Base-by-base conservation (phyloP, 495 filamentous ascomycete species). In the Echria macrotheca region DNA sequence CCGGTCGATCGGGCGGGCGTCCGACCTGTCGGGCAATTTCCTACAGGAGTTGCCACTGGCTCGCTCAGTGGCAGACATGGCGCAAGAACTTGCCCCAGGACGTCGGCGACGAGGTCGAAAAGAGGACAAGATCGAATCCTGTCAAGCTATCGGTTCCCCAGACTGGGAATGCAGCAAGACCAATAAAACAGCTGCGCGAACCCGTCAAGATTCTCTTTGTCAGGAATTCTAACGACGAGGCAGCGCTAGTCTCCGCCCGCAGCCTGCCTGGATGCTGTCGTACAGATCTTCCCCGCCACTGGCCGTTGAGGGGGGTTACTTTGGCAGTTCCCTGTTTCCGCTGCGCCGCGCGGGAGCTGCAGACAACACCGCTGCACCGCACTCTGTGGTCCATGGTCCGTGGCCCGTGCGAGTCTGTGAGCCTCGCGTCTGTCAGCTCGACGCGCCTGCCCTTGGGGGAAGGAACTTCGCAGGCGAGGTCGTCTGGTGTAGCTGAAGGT, bases 261-360 rank as follows among this genome's bases (percentile, higher is more conserved):
- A n/a, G n/a, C n/a, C n/a, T n/a, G n/a, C n/a, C n/a, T n/a, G n/a
- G n/a, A n/a, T n/a, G n/a, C n/a, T n/a, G n/a, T n/a, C 15, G 49
- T 22, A 47, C 47, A 45, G 53, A 56, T 60, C 53, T 47, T 38
- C 49, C 42, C 54, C 49, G 49, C 54, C 33, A 53, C 22, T 28
- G 36, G 24, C 24, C 46, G 23, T 49, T 29, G 35, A 4, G 3
- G 5, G 17, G 38, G 5, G 42, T 35, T 22, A 38, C 40, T 19
- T 24, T 33, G 23, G 26, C 4, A 32, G 25, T 44, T 44, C 42
- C 42, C 42, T 44, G 25, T 44, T 44, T 44, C 6, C 15, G 25
- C 26, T 6, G 7, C 7, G 28, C 28, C 6, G 28, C 6, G 12
- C 28, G 7, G 28, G 6, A 6, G 28, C 28, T 6, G 6, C 28